These are phyloP conservation scores for Mycena crocata DNA, from an alignment of 768 basidiomycete species.

Conservation along the genomic window DNA sequence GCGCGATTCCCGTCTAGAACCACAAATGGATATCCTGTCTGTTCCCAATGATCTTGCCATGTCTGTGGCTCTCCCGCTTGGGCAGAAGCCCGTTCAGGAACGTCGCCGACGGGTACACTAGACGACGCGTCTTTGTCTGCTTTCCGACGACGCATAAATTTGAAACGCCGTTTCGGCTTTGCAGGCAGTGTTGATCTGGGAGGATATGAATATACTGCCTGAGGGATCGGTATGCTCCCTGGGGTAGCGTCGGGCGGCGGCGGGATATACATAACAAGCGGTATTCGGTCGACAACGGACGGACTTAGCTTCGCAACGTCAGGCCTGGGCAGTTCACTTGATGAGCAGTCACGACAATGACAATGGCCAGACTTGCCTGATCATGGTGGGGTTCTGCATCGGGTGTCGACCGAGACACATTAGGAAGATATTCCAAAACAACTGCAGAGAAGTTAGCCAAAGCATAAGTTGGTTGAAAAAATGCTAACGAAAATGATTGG, in stretches of 20 bases:
- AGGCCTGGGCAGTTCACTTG: conserved; percentile 50
- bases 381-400: conserved; percentile 75
- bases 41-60: conserved; percentile 87
- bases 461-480: conserved; percentile 5
- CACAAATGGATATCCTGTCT: conserved; percentile 83
- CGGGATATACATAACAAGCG: conserved; percentile 88
- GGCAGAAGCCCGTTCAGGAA: conserved; percentile 16
- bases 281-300: conserved; percentile 80
- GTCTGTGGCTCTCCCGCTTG: conserved; percentile 51
- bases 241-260: conserved; percentile 68
- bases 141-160: conserved; percentile 54
- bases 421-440: conserved; percentile 82
- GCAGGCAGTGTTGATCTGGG: conserved; percentile 55
- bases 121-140: conserved; percentile 35
- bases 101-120: conserved; percentile 19
- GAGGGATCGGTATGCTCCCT: conserved; percentile 55
- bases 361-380: conserved; percentile 47
- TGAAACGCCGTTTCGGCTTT: conserved; percentile 60
- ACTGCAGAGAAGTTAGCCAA: conserved; percentile 50
- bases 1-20: conserved; percentile 86
- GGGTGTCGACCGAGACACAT: conserved; percentile 86
- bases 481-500: conserved; percentile 80
- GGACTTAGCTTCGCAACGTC: conserved; percentile 82
- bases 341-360: background rate
- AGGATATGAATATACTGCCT: conserved; percentile 70